Evolutionary conservation across 2,329 filamentous ascomycete genomes (phyloP).

Genomic region (Ilyonectria sp.): DNA sequence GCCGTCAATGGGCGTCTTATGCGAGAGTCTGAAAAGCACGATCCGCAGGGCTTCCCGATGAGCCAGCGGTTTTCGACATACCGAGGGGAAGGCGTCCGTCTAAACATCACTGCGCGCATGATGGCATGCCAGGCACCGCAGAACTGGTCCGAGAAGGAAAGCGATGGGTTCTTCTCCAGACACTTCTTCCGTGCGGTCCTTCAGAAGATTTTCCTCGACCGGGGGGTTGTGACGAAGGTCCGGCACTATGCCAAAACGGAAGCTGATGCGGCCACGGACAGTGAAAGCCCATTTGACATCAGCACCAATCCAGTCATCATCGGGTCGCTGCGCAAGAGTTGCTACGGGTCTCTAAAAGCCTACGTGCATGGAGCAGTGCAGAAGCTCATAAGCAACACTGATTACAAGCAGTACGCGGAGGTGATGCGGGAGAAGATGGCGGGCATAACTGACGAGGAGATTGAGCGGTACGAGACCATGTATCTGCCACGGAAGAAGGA

Average conservation of each 20-base stretch:
- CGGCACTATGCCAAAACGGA: conserved; percentile 57
- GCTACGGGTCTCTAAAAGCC: conserved; percentile 80
- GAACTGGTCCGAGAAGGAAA: conserved; percentile 90
- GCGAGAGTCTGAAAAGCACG: conserved; percentile 79
- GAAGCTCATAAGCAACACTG: conserved; percentile 76
- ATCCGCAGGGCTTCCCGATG: conserved; percentile 96
- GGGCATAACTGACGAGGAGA: conserved; percentile 80
- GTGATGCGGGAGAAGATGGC: conserved; percentile 77
- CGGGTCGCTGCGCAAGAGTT: conserved; percentile 85
- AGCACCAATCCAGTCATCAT: conserved; percentile 88
- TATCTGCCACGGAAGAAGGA: conserved; percentile 82
- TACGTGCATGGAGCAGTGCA: conserved; percentile 87
- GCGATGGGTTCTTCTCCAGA: conserved; percentile 88
- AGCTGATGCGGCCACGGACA: conserved; percentile 30
- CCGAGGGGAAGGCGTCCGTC: conserved; percentile 75
- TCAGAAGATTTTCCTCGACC: conserved; percentile 93
- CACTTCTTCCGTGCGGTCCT: conserved; percentile 94
- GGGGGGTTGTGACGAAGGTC: conserved; percentile 78
- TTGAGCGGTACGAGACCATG: conserved; percentile 76
- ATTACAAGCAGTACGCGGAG: conserved; percentile 71
- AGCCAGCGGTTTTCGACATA: conserved; percentile 77
- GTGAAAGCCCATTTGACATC: conserved; percentile 63
- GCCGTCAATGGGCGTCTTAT: conserved; percentile 78
- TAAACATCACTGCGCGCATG: conserved; percentile 97
- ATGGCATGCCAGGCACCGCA: conserved; percentile 97